Conservation (phyloP, 768 basidiomycete genomes). For the Tephrocybe sp. region DNA sequence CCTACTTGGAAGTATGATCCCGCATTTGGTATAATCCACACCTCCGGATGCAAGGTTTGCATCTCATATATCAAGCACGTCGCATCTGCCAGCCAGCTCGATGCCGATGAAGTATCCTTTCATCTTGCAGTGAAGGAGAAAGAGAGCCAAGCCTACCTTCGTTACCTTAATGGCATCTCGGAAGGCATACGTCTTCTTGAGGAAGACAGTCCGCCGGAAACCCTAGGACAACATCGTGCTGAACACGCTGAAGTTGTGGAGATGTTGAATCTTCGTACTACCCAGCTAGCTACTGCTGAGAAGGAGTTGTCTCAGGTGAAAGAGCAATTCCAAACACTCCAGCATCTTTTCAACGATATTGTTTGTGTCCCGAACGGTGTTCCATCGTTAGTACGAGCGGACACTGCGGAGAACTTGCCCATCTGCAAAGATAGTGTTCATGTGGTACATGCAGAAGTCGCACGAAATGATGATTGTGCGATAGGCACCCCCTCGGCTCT, state of each 20-base stretch:
- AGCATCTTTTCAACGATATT: slow-evolving; percentile 8
- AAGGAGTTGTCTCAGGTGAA: slow-evolving; percentile 18
- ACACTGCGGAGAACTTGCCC: not conserved
- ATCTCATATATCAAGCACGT: slow-evolving; percentile 16
- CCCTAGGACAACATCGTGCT: slow-evolving; percentile 14
- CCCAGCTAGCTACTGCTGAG: slow-evolving; percentile 13
- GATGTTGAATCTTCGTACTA: slow-evolving; percentile 6
- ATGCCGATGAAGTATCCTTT: slow-evolving; percentile 9
- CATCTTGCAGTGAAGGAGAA: slow-evolving; percentile 12
- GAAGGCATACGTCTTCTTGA: slow-evolving; percentile 13
- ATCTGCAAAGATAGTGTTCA: not conserved
- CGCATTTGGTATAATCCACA: slow-evolving; percentile 16
- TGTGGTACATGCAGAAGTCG: not conserved
- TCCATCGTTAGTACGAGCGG: not conserved
- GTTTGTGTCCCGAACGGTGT: not conserved
- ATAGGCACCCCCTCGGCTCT: not conserved
- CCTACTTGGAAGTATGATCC: slow-evolving; percentile 15
- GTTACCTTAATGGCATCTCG: slow-evolving; percentile 13
- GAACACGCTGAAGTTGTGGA: slow-evolving; percentile 21
- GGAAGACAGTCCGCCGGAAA: slow-evolving; percentile 5
- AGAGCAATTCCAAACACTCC: slow-evolving; percentile 21
- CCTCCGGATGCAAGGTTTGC: slow-evolving; percentile 13
- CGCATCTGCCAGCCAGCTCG: slow-evolving; percentile 8
- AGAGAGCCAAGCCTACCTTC: slow-evolving; percentile 10
- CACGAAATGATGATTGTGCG: not conserved